Base-by-base conservation (phyloP, 2,329 filamentous ascomycete genomes). In the Aspergillus aculeatus region DNA sequence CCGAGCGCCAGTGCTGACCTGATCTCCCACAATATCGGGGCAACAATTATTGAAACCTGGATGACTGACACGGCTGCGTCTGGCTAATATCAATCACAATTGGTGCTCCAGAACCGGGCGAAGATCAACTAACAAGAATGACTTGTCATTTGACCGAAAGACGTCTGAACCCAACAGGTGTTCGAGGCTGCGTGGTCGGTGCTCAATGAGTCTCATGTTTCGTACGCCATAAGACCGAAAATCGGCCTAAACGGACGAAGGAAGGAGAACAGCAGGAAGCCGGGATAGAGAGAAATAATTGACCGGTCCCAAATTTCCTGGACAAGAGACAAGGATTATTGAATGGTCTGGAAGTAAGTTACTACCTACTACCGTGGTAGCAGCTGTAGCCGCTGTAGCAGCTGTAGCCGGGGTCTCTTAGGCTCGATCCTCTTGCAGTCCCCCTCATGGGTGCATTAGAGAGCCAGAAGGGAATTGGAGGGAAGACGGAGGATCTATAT, bases 101-200 rank as follows among this genome's bases (percentile, higher is more conserved):
- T n/a, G 23, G 47, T n/a, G 5, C 29, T 6, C 23, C n/a, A 24
- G 29, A 48, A 14, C 6, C 38, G 50, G 49, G 38, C 10, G 12
- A 48, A 54, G 56, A 58, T 58, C 51, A 29, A 10, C 56, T 32
- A 5, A 19, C 51, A n/a, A 54, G 24, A 50, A 35, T 60, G 58
- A 60, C 58, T 58, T 60, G 55, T 60, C 58, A 44, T 49, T 54
- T 47, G 29, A 23, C 23, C 32, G 31, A 53, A 16, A 60, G 49
- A 32, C 49, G 23, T 26, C 58, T 35, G 38, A 51, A 24, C 47
- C 31, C 54, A 50, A 24, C 23, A 47, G 31, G n/a, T 50, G 31
- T 48, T 47, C 31, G 35, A 24, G 38, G 21, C 51, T 55, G 57
- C 51, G 54, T 55, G 32, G 51, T 47, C 51, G 54, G 47, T 47